Evolutionary conservation across 2,329 filamentous ascomycete genomes (phyloP).

Genomic region (Scedosporium aurantiacum): DNA sequence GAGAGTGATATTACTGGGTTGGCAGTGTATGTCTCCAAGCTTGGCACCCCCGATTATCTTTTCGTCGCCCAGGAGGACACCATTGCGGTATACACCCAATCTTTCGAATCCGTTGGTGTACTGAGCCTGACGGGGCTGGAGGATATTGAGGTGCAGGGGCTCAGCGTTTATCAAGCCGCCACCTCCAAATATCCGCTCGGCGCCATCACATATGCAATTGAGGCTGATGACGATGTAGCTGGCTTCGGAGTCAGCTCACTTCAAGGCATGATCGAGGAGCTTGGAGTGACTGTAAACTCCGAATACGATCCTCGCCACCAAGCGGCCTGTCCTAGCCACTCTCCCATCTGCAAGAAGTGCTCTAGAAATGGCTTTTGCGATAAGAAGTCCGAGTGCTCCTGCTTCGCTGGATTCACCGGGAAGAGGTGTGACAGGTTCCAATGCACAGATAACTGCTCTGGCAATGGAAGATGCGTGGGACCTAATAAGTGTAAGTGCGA

Average conservation of each 20-base stretch:
- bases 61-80: constrained; percentile 27
- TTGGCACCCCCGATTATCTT: constrained; percentile 23
- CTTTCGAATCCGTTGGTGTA: constrained; percentile 24
- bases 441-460: constrained; percentile 29
- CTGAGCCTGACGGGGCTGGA: constrained; percentile 25
- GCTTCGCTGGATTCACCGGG: constrained; percentile 32
- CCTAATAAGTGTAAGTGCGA: constrained; percentile 30
- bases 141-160: constrained; percentile 29
- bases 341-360: constrained; percentile 23
- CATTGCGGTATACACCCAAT: constrained; percentile 26
- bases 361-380: constrained; percentile 26
- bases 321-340: constrained; percentile 12
- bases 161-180: constrained; percentile 27
- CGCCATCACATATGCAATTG: constrained; percentile 27
- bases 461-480: constrained; percentile 28
- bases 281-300: constrained; percentile 24
- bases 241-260: constrained; percentile 30
- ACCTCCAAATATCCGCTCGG: constrained; percentile 25
- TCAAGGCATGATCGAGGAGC: constrained; percentile 18
- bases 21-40: constrained; percentile 25
- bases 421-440: constrained; percentile 22
- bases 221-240: constrained; percentile 23
- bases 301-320: constrained; percentile 24
- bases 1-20: constrained; percentile 28
- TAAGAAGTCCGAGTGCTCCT: constrained; percentile 22